These are phyloP conservation scores for Alternaria metachromatica DNA, from an alignment of 2,329 filamentous ascomycete genomes.

Conservation along the genomic window DNA sequence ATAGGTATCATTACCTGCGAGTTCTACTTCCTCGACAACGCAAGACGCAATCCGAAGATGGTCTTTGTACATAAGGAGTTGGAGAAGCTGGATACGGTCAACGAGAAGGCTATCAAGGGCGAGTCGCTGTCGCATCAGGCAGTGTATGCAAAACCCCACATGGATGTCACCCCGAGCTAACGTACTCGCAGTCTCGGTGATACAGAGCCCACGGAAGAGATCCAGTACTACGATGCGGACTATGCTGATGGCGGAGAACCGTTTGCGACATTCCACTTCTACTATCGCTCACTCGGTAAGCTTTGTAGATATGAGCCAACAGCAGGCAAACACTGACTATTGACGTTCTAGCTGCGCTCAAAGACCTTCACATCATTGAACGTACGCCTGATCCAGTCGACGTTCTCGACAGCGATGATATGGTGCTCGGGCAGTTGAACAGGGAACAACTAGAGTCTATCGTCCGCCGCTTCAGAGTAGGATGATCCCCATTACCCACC, in stretches of 20 bases:
- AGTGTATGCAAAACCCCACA: conserved; percentile 3
- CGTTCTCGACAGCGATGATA: conserved; percentile 5
- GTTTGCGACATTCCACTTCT: conserved; percentile 27
- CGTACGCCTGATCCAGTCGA: conserved; percentile 27
- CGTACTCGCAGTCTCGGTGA: neutral
- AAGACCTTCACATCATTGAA: conserved; percentile 39
- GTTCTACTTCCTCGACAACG: conserved; percentile 16
- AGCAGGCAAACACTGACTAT: neutral
- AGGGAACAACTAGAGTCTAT: conserved; percentile 11
- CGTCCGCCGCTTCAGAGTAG: conserved; percentile 4
- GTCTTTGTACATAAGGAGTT: conserved; percentile 15
- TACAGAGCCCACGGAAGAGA: neutral
- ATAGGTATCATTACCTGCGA: conserved; percentile 22
- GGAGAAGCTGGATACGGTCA: conserved; percentile 20
- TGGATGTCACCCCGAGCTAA: conserved; percentile 1
- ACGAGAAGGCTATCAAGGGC: conserved; percentile 26
- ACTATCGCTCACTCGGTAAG: conserved; percentile 29
- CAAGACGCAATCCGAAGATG: neutral
- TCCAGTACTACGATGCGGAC: conserved; percentile 10
- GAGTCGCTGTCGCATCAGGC: conserved; percentile 13
- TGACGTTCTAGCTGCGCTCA: conserved; percentile 18
- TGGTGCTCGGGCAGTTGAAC: conserved; percentile 6
- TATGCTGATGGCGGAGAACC: conserved; percentile 6
- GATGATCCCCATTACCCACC: neutral
- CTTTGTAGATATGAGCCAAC: neutral